Conservation (phyloP, 768 basidiomycete genomes). For the Postia placenta region DNA sequence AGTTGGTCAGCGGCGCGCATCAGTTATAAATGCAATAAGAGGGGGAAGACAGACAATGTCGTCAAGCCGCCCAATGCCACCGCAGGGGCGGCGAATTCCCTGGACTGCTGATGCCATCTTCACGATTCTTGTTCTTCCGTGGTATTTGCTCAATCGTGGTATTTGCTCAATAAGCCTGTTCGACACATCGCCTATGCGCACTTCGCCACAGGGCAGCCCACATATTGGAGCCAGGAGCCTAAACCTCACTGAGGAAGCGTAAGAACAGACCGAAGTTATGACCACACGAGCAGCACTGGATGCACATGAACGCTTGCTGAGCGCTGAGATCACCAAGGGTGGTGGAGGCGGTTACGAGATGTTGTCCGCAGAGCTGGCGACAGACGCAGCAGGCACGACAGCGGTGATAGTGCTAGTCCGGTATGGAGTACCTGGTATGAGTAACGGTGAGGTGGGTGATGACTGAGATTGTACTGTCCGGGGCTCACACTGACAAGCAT, state of each 20-base stretch:
- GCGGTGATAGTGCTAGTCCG: conserved; percentile 69
- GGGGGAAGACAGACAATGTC: conserved; percentile 67
- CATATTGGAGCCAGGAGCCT: conserved; percentile 14
- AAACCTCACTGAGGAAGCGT: conserved; percentile 65
- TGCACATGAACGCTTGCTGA: conserved; percentile 66
- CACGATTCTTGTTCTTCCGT: too few species aligned
- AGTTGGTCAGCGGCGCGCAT: conserved; percentile 55
- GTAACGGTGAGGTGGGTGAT: conserved; percentile 43
- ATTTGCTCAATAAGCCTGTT: conserved; percentile 38
- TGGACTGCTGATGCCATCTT: conserved; percentile 28
- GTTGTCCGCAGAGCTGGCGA: conserved; percentile 46
- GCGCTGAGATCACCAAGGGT: conserved; percentile 74
- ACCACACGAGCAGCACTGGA: conserved; percentile 74
- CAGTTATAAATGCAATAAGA: conserved; percentile 88
- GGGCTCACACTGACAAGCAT: background rate
- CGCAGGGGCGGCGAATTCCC: conserved; percentile 18
- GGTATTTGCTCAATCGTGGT: conserved; percentile 70
- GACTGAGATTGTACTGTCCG: conserved; percentile 15
- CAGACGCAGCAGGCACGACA: conserved; percentile 49
- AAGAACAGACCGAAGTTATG: conserved; percentile 75
- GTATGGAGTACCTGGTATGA: conserved; percentile 88
- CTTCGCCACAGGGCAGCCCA: conserved; percentile 24
- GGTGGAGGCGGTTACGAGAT: conserved; percentile 70
- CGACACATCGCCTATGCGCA: conserved; percentile 44
- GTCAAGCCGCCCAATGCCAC: conserved; percentile 11